Evolutionary conservation across 1,139 yeast genomes (phyloP).

Genomic region (Suhomyces wounanorum): DNA sequence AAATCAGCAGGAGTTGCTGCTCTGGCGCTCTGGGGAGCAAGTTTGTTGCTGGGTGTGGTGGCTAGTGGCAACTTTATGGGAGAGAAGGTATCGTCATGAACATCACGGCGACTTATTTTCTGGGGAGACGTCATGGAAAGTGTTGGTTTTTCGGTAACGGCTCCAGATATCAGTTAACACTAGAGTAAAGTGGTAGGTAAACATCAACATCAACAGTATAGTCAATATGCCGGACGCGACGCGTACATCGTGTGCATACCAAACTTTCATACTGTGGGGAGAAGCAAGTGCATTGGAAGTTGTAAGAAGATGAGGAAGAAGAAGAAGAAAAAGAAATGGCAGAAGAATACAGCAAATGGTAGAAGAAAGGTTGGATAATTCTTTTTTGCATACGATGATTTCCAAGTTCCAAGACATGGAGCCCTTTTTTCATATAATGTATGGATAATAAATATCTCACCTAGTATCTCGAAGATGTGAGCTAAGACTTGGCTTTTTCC

Average conservation of each 20-base stretch:
- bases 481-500: too few relatives aligned
- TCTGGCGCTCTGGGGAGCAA: conserved; percentile 11
- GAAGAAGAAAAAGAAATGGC: too few relatives aligned
- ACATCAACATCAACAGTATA: not conserved
- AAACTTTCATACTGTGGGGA: not conserved
- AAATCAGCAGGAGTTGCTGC: conserved; percentile 18
- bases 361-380: too few relatives aligned
- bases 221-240: not conserved
- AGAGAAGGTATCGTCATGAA: conserved; percentile 18
- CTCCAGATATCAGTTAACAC: not conserved
- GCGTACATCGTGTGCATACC: not conserved
- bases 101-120: conserved; percentile 3
- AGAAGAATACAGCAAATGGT: too few relatives aligned
- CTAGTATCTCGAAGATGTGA: too few relatives aligned
- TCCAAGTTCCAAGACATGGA: too few relatives aligned
- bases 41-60: conserved; percentile 5
- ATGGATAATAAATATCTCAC: too few relatives aligned
- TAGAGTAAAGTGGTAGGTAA: not conserved
- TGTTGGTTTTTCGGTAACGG: not conserved
- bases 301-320: too few relatives aligned
- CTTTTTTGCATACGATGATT: too few relatives aligned
- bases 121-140: conserved; percentile 10
- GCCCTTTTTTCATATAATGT: too few relatives aligned
- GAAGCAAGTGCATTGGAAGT: not conserved
- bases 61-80: conserved; percentile 19